Evolutionary conservation across 257 asterid species (phyloP).

Genomic region (Euphrasia confusa): DNA sequence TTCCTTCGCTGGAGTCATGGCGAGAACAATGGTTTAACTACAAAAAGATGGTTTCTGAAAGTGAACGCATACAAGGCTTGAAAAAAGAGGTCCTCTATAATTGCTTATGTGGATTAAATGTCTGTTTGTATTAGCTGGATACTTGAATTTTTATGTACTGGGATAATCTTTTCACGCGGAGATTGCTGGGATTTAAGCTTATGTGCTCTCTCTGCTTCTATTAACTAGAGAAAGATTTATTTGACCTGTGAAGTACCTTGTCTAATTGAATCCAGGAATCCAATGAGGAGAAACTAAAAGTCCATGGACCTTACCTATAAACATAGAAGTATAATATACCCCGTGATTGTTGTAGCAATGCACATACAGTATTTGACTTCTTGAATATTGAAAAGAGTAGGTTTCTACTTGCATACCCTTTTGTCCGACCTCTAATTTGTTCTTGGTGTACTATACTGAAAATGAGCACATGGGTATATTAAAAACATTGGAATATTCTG

Average conservation of each 20-base stretch:
- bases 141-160: background rate
- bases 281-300: background rate
- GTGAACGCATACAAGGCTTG: constrained; percentile 44
- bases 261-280: background rate
- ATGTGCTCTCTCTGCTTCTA: background rate
- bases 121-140: constrained; percentile 7
- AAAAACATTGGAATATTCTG: background rate
- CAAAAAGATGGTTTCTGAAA: constrained; percentile 60
- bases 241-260: background rate
- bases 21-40: constrained; percentile 76
- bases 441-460: background rate
- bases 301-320: background rate
- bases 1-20: constrained; percentile 86
- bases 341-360: background rate
- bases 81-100: constrained; percentile 58
- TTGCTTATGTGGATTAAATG: constrained; percentile 10
- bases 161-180: constrained; percentile 3
- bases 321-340: background rate
- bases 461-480: background rate
- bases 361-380: background rate
- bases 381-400: background rate
- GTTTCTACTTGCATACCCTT: background rate
- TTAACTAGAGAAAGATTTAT: background rate
- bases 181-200: background rate
- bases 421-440: background rate